Base-by-base conservation (phyloP, 2,329 filamentous ascomycete genomes). In the Neopestalotiopsis clavispora region DNA sequence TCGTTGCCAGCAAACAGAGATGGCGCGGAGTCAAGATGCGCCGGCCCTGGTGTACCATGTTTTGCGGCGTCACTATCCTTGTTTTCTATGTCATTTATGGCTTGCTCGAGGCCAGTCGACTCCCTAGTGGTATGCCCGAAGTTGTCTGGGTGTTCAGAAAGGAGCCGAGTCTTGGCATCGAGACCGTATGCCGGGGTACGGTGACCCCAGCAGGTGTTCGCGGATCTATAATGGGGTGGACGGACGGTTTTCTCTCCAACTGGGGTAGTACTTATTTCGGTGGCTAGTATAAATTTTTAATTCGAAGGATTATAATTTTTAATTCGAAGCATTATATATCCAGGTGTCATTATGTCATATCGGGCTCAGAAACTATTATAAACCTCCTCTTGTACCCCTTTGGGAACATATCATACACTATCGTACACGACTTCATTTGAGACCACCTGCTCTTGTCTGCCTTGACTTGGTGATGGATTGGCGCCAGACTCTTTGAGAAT, bases 31-130 rank as follows among this genome's bases (percentile, higher is more conserved):
- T 60, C 32, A 60, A 58, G n/a, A 69, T 71, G 65, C 67, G 67
- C 30, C 66, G 69, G 45, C 71, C 71, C 1, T 72, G 71, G 71
- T 61, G 66, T 17, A 71, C 71, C 23, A 72, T 72, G 71, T 20
- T 71, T 13, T n/a, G 32, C 4, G 71, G 71, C 1, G 69, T 71
- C 6, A 30, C n/a, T 17, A 58, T 72, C 13, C 30, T 72, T 23
- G 49, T 69, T 0, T 52, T 66, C 9, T 66, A 66, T 13, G 45
- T 65, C 14, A 49, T 67, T 12, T 66, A 66, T 13, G 64, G 64
- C 14, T 34, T 66, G 13, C 12, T 66, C 17, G 52, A 66, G 17
- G n/a, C 64, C 23, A 66, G 64, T 13, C 23, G 64, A 12, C 42
- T 66, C 10, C 64, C 64, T 4, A 56, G 64, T 38, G 64, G 42